These are phyloP conservation scores for Alternaria sp. DNA, from an alignment of 2,329 filamentous ascomycete species.

Conservation along the genomic window DNA sequence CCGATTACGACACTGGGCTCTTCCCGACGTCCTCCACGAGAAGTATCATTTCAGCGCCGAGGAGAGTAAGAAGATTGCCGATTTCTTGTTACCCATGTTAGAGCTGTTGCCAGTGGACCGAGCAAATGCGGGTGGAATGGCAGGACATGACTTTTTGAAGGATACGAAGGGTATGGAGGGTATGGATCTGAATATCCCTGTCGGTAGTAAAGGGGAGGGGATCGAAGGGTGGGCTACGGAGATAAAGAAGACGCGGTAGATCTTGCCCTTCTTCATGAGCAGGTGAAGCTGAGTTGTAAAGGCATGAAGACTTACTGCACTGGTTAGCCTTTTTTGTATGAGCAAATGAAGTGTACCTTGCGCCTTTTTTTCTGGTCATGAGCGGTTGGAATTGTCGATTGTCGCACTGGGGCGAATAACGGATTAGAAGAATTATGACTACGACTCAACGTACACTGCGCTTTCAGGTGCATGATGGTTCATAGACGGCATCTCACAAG, in stretches of 20 bases:
- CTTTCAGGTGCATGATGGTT: background rate
- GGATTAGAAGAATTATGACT: background rate
- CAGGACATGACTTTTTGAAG: constrained; percentile 80
- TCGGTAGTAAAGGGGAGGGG: constrained; percentile 85
- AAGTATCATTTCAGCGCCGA: constrained; percentile 95
- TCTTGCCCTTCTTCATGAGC: background rate
- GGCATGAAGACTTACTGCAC: background rate
- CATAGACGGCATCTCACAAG: background rate
- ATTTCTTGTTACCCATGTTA: constrained; percentile 90
- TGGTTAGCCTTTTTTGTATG: constrained; percentile 3
- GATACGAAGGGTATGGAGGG: constrained; percentile 89
- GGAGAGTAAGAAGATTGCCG: constrained; percentile 78
- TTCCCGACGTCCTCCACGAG: constrained; percentile 90
- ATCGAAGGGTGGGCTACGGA: constrained; percentile 95
- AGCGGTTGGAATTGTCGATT: background rate
- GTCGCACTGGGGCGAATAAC: background rate
- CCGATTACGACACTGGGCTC: constrained; percentile 91
- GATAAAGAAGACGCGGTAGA: constrained; percentile 68
- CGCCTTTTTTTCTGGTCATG: background rate
- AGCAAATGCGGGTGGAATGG: constrained; percentile 96
- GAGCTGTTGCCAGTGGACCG: constrained; percentile 87
- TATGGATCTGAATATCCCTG: constrained; percentile 75
- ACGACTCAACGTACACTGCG: background rate
- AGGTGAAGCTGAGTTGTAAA: background rate
- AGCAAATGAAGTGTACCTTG: background rate